Conservation (phyloP, 2,329 filamentous ascomycete genomes). For the Thermomyces lanuginosus region DNA sequence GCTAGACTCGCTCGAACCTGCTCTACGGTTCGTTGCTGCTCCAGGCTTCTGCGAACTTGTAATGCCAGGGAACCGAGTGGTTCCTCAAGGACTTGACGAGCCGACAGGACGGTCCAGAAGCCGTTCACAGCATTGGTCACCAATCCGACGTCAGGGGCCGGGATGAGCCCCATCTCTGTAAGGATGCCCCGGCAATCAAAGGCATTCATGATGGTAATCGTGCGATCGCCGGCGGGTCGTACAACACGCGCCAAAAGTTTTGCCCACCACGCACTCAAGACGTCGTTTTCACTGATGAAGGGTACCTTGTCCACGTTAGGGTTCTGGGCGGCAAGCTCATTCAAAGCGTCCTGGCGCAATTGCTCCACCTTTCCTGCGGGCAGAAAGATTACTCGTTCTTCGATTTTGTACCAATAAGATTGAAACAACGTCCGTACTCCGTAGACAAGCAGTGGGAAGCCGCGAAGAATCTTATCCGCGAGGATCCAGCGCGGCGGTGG, state of each 20-base stretch:
- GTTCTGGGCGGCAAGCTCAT: conserved; percentile 4
- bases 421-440: too few relatives aligned
- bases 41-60: conserved; percentile 7
- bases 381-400: conserved; percentile 26
- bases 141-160: conserved; percentile 12
- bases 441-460: too few relatives aligned
- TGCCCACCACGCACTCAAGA: conserved; percentile 29
- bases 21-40: conserved; percentile 8
- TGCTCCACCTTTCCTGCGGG: conserved; percentile 16
- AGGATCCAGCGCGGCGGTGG: too few relatives aligned
- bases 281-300: conserved; percentile 34
- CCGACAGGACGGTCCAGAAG: conserved; percentile 2
- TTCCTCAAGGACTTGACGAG: conserved; percentile 4
- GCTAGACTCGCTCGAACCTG: conserved; percentile 9
- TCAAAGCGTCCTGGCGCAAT: conserved; percentile 12
- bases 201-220: conserved; percentile 25
- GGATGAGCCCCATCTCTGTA: conserved; percentile 10
- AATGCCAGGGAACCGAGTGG: conserved; percentile 7
- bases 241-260: conserved; percentile 12
- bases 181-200: conserved; percentile 23
- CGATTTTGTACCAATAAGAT: too few relatives aligned
- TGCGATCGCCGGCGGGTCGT: conserved; percentile 12
- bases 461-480: too few relatives aligned
- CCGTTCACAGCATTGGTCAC: conserved; percentile 9
- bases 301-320: conserved; percentile 9